Conservation (phyloP, 108 stramenopile species). For the Skeletonema menzelii region DNA sequence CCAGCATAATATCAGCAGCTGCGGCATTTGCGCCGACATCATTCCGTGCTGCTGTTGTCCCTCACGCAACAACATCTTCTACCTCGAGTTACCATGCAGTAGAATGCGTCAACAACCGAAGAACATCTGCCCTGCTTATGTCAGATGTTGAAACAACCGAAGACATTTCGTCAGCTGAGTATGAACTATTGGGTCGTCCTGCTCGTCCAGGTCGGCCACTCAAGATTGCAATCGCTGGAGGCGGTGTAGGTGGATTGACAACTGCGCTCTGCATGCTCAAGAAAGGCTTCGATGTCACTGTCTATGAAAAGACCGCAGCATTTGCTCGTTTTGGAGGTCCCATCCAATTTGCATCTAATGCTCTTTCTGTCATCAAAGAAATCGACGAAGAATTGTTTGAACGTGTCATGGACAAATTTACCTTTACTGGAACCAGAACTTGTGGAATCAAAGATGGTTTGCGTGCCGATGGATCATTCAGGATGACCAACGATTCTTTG, state of each 20-base stretch:
- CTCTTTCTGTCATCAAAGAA: constrained; percentile 91
- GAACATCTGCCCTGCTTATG: background rate
- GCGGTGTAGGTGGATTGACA: constrained; percentile 94
- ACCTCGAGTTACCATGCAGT: background rate
- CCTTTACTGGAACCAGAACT: constrained; percentile 92
- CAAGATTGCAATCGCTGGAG: constrained; percentile 93
- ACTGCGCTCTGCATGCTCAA: constrained; percentile 90
- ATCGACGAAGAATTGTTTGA: constrained; percentile 89
- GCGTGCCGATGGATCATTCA: constrained; percentile 82
- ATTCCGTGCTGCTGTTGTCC: constrained; percentile 3
- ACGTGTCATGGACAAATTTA: constrained; percentile 94
- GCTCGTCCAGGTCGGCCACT: constrained; percentile 81
- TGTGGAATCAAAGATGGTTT: constrained; percentile 98
- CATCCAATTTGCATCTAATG: constrained; percentile 97
- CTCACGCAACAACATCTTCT: constrained; percentile 5
- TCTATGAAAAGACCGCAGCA: constrained; percentile 93
- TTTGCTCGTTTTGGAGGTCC: constrained; percentile 97
- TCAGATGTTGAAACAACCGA: background rate
- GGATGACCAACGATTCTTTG: constrained; percentile 84
- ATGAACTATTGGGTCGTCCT: constrained; percentile 38
- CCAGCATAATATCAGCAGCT: background rate
- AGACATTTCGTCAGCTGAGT: background rate
- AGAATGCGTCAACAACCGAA: background rate
- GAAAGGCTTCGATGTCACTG: constrained; percentile 93
- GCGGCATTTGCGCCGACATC: constrained; percentile 10